Conservation (phyloP, 1,284 basidiomycete genomes). For the Trametes versicolor region DNA sequence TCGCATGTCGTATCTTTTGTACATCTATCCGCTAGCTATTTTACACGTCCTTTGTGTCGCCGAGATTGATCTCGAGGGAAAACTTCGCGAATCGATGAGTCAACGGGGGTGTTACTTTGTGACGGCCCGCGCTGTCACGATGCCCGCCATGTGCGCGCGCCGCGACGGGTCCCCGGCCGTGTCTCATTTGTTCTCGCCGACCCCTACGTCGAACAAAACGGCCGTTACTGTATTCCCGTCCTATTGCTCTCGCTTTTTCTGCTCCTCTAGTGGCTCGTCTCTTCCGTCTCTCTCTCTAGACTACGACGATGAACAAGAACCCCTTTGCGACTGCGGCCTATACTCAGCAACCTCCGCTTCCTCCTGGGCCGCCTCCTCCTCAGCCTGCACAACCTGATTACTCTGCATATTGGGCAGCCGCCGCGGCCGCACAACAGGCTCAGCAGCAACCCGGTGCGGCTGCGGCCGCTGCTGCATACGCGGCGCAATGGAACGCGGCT, state of each 20-base stretch:
- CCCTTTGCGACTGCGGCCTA: conserved; percentile 77
- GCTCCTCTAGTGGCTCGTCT: conserved; percentile 14
- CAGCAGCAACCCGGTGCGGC: conserved; percentile 45
- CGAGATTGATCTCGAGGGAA: conserved; percentile 1
- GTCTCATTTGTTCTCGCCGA: conserved; percentile 24
- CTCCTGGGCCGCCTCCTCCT: conserved; percentile 79
- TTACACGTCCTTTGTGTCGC: conserved; percentile 4
- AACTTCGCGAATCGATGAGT: conserved; percentile 17
- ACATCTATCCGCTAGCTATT: neutral
- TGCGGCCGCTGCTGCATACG: conserved; percentile 58
- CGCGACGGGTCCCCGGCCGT: conserved; percentile 4
- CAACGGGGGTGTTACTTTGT: conserved; percentile 18
- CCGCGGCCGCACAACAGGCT: conserved; percentile 59
- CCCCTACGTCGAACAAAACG: conserved; percentile 28
- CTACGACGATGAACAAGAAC: conserved; percentile 75
- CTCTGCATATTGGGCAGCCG: conserved; percentile 77
- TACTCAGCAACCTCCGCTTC: conserved; percentile 77
- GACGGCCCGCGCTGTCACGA: conserved; percentile 22
- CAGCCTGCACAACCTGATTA: conserved; percentile 77
- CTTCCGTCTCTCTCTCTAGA: conserved; percentile 20
- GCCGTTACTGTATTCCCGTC: conserved; percentile 33
- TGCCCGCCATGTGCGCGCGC: conserved; percentile 6
- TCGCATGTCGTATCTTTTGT: conserved; percentile 4
- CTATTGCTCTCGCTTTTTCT: conserved; percentile 26
- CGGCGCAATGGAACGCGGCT: conserved; percentile 70